Percentiles rank a stretch among this genome's conserved stretches.
These are phyloP conservation scores for Talinum fruticosum DNA, from an alignment of 148 eudicot genomes.

Conservation along the genomic window DNA sequence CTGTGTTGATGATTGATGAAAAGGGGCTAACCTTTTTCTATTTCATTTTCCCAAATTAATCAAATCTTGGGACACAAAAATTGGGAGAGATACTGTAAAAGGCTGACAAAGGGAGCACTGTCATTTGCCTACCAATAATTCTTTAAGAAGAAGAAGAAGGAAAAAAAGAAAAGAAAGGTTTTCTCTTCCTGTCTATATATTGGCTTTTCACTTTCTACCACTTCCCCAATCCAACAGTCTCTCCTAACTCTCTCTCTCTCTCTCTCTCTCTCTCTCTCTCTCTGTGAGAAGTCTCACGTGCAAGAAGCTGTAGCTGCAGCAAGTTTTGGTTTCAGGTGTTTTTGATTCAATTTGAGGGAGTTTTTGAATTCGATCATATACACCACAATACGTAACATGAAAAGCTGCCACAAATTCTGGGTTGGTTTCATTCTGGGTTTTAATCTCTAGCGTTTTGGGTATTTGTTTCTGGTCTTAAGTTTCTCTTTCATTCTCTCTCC, in stretches of 20 bases:
- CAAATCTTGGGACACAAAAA: not conserved
- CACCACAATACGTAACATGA: too few relatives aligned
- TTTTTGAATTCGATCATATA: too few relatives aligned
- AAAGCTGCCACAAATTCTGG: too few relatives aligned
- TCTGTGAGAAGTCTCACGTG: not conserved
- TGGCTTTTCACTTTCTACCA: not conserved
- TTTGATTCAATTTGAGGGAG: not conserved
- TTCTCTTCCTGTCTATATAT: not conserved
- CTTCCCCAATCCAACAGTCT: slow-evolving; percentile 1
- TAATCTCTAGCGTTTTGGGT: too few relatives aligned
- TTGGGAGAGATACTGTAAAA: not conserved
- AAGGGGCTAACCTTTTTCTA: not conserved
- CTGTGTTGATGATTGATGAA: not conserved
- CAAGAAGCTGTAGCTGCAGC: not conserved
- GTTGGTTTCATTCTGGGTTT: too few relatives aligned
- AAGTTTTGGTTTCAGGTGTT: not conserved
- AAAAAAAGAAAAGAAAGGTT: not conserved
- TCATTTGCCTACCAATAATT: not conserved
- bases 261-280: not conserved
- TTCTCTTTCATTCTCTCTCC: not conserved
- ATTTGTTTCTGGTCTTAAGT: too few relatives aligned
- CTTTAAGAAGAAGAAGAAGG: not conserved
- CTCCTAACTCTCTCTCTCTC: not conserved
- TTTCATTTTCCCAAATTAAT: not conserved
- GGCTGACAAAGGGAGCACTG: not conserved